Conservation (phyloP, 2,329 filamentous ascomycete genomes). For the Trichoderma oligosporum region DNA sequence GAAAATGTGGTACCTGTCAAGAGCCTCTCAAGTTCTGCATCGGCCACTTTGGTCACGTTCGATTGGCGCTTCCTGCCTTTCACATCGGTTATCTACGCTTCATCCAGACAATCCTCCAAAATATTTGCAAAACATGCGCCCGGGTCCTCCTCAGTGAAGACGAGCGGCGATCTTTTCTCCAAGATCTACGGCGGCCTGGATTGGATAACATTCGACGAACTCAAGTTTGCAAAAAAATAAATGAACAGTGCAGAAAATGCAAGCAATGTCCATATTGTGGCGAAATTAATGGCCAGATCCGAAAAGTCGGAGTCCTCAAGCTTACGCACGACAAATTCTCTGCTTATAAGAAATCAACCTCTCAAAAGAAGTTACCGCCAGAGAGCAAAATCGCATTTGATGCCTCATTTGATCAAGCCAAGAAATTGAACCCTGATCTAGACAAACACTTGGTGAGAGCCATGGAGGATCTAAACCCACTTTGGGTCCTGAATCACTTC, state of each 20-base stretch:
- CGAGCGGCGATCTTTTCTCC: slow-evolving; percentile 74
- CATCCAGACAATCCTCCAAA: slow-evolving; percentile 85
- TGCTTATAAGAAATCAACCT: slow-evolving; percentile 81
- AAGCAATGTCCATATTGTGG: slow-evolving; percentile 78
- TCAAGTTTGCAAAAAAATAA: slow-evolving; percentile 82
- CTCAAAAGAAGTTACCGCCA: slow-evolving; percentile 78
- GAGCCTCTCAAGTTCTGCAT: slow-evolving; percentile 79
- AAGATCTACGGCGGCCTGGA: slow-evolving; percentile 67
- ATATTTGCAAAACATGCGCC: slow-evolving; percentile 93
- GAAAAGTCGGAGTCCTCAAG: slow-evolving; percentile 89
- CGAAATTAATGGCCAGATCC: slow-evolving; percentile 82
- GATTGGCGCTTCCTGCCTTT: slow-evolving; percentile 85
- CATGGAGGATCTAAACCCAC: slow-evolving; percentile 88
- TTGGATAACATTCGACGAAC: slow-evolving; percentile 83
- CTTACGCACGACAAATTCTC: slow-evolving; percentile 91
- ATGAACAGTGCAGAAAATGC: slow-evolving; percentile 83
- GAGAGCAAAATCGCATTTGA: slow-evolving; percentile 81
- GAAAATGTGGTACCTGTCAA: slow-evolving; percentile 77
- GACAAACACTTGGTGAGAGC: slow-evolving; percentile 91
- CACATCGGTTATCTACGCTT: slow-evolving; percentile 96
- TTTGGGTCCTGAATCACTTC: slow-evolving; percentile 86
- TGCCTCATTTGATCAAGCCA: slow-evolving; percentile 76
- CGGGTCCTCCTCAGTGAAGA: slow-evolving; percentile 76
- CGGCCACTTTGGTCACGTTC: slow-evolving; percentile 92
- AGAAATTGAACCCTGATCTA: slow-evolving; percentile 72